Evolutionary conservation across 2,329 filamentous ascomycete species (phyloP).

Genomic region (Penicillium crustosum): DNA sequence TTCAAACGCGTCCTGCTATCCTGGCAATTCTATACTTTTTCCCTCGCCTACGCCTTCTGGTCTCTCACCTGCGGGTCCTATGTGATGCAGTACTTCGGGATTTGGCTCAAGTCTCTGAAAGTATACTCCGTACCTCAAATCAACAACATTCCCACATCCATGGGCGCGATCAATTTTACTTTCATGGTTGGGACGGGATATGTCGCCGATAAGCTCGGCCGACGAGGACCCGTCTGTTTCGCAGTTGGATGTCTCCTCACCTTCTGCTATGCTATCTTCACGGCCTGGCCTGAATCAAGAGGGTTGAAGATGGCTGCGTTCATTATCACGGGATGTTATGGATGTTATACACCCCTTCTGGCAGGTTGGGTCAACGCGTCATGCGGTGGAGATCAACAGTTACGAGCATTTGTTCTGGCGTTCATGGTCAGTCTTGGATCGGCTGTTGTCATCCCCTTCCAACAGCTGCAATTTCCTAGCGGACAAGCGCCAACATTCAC

Average conservation of each 20-base stretch:
- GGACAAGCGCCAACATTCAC: not conserved
- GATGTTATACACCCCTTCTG: not conserved
- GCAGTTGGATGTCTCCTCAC: not conserved
- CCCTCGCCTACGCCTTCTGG: not conserved
- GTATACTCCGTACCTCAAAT: not conserved
- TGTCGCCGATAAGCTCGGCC: not conserved
- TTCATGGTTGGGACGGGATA: not conserved
- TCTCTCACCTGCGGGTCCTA: not conserved
- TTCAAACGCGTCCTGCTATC: not conserved
- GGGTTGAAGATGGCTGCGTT: not conserved
- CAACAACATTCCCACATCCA: not conserved
- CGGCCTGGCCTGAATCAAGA: not conserved
- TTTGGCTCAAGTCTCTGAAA: not conserved
- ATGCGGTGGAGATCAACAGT: not conserved
- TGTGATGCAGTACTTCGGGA: not conserved
- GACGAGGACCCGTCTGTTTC: not conserved
- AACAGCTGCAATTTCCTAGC: not conserved
- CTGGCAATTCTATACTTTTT: not conserved
- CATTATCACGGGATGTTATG: not conserved
- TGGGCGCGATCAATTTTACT: not conserved
- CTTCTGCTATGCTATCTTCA: not conserved
- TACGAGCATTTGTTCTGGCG: not conserved
- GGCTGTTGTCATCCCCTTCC: not conserved
- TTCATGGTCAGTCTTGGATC: not conserved
- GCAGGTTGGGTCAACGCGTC: not conserved